Evolutionary conservation across 441 rosid species (phyloP), one percentile per base, ranked within the genome.

Genomic region (Pelargonium fulgidum): DNA sequence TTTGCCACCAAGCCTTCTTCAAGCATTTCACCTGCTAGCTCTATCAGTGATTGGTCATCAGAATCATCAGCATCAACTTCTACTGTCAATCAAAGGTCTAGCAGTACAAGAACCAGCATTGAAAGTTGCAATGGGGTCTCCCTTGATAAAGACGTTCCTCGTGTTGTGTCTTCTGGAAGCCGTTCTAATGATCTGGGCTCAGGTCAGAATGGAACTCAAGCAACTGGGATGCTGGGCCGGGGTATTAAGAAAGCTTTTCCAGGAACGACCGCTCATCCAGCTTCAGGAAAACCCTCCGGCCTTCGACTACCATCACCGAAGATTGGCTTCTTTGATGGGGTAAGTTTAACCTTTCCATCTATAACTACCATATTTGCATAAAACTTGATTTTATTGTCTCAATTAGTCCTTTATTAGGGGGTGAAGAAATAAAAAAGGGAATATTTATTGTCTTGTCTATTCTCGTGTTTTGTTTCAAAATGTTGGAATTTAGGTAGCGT

Each of bases 261-360:
- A 45, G 75, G 72, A 67, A 76, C 71, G 48, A 83, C 83, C 8
- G 63, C 76, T 7, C 69, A 68, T 73, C 79, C 86, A 68, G 75
- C 79, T 77, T 78, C 81, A 39, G 48, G 71, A 69, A 89, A 84
- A 72, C 96, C 96, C 63, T 77, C 98, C 16, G 97, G 99, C 70
- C 96, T 95, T 62, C 82, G 97, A 20, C 75, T 92, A 88, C 99
- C 98, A 69, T 89, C 97, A 67, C 98, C 99, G 67, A 92, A 91
- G 77, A 73, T 92, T 68, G 99, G 98, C 75, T 92, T 83, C 85
- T 95, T 95, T 83, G 98, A 95, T 65, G 97, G 96, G 90, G 98
- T 91, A 66, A 87, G 97, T 81, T 73, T 56, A 63, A 41, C 62
- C 48, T 70, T 76, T 70, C 42, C 41, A 62, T 72, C 71, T 41